These are phyloP conservation scores for Russula lepida DNA, from an alignment of 768 basidiomycete species.

Conservation along the genomic window DNA sequence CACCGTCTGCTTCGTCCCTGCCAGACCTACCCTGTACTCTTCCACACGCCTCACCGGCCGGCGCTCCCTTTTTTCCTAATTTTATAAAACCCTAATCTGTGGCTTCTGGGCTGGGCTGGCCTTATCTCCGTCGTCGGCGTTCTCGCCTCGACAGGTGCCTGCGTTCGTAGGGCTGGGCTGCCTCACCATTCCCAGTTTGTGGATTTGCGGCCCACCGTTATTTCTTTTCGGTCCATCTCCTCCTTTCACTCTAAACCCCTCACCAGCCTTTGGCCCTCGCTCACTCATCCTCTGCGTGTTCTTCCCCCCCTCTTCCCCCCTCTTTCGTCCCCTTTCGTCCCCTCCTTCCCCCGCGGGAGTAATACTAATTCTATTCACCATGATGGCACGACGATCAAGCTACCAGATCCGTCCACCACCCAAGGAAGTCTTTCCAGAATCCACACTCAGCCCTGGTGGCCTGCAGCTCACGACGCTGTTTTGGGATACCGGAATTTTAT, in stretches of 20 bases:
- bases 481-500: constrained; percentile 18
- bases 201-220: background rate
- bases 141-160: background rate
- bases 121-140: constrained; percentile 17
- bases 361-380: background rate
- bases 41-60: constrained; percentile 3
- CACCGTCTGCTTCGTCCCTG: background rate
- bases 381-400: constrained; percentile 14
- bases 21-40: background rate
- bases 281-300: background rate
- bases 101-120: constrained; percentile 13
- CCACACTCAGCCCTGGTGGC: constrained; percentile 17
- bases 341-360: background rate
- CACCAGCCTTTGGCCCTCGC: background rate
- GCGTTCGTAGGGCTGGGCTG: constrained; percentile 9
- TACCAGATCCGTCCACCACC: constrained; percentile 18
- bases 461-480: constrained; percentile 20
- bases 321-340: too few species aligned
- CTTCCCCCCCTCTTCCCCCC: background rate
- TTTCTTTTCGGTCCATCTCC: constrained; percentile 4
- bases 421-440: constrained; percentile 21
- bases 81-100: constrained; percentile 16
- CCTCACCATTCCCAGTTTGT: constrained; percentile 8
- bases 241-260: constrained; percentile 1
- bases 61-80: constrained; percentile 9